A percentile compares a stretch with the other conserved stretches of the same genome.
Conservation (phyloP, 345 rosid species). For the Syzygium aqueum region DNA sequence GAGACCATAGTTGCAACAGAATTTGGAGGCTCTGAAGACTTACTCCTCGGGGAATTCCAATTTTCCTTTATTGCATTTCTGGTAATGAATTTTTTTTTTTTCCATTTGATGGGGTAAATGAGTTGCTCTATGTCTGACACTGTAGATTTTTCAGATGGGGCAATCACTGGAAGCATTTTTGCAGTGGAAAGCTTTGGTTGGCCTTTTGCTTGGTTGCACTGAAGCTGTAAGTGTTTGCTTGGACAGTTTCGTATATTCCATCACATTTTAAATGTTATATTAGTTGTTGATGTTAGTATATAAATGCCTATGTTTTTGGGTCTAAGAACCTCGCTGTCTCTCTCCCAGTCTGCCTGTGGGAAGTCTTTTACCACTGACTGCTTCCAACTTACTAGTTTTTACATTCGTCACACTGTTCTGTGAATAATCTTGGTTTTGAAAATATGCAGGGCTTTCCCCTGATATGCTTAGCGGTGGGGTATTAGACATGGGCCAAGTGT, state of each 20-base stretch:
- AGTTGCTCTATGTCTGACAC: background rate
- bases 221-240: conserved; percentile 57
- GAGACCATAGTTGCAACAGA: conserved; percentile 50
- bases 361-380: background rate
- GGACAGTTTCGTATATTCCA: background rate
- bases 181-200: conserved; percentile 91
- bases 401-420: background rate
- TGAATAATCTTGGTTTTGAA: background rate
- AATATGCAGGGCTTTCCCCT: background rate
- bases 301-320: background rate
- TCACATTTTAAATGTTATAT: background rate
- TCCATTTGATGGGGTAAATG: background rate
- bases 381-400: background rate
- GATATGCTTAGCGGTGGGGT: background rate
- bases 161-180: conserved; percentile 86
- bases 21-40: conserved; percentile 67
- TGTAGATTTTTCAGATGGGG: conserved; percentile 69
- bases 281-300: background rate
- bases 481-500: background rate
- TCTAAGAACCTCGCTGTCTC: background rate
- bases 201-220: conserved; percentile 76
- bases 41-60: conserved; percentile 83
- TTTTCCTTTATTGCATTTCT: conserved; percentile 83
- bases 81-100: conserved; percentile 26
- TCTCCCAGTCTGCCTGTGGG: background rate